Evolutionary conservation across 2,329 filamentous ascomycete species (phyloP).

Genomic region (Zymoseptoria brevis): DNA sequence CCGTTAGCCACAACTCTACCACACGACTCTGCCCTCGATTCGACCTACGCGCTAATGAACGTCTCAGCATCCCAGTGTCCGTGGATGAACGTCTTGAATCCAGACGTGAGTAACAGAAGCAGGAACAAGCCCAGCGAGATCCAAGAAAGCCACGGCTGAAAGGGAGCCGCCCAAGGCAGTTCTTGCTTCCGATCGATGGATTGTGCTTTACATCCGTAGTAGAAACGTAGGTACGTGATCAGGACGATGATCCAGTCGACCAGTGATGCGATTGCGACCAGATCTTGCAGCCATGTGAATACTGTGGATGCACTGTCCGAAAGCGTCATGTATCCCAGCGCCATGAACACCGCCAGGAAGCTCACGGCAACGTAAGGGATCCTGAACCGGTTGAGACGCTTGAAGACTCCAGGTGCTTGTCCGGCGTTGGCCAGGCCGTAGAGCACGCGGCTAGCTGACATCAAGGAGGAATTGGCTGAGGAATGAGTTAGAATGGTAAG

Average conservation of each 20-base stretch:
- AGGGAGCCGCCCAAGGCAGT: constrained; percentile 23
- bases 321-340: constrained; percentile 16
- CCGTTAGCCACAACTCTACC: neutral
- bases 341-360: constrained; percentile 11
- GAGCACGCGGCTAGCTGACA: constrained; percentile 13
- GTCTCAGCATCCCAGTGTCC: constrained; percentile 20
- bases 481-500: neutral
- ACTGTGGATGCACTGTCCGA: constrained; percentile 15
- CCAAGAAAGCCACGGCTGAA: constrained; percentile 27
- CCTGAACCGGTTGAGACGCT: constrained; percentile 11
- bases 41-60: constrained; percentile 16
- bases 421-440: constrained; percentile 23
- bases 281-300: constrained; percentile 25
- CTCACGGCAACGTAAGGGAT: constrained; percentile 13
- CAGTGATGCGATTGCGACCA: constrained; percentile 19
- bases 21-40: neutral
- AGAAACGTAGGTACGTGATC: constrained; percentile 21
- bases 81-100: constrained; percentile 26
- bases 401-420: constrained; percentile 38
- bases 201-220: constrained; percentile 20
- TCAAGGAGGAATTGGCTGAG: constrained; percentile 38
- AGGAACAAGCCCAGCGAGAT: constrained; percentile 15
- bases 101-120: constrained; percentile 23
- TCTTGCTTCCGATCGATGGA: constrained; percentile 16
- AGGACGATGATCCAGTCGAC: constrained; percentile 23